These are phyloP conservation scores for Cordyceps cateniannulata DNA, from an alignment of 2,329 filamentous ascomycete species.

Conservation along the genomic window DNA sequence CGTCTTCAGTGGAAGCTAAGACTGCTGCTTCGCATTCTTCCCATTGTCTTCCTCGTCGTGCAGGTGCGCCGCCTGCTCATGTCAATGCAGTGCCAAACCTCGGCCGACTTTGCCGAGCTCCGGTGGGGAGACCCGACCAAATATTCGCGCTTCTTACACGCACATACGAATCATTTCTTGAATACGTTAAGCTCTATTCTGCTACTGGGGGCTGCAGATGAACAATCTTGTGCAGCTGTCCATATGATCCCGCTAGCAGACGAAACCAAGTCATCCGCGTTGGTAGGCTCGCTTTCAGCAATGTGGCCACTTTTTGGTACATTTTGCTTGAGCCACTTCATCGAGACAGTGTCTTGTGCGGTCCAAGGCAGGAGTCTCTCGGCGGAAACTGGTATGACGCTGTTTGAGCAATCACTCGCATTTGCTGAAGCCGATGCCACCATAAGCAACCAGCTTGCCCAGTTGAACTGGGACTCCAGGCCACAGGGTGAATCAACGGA, in stretches of 20 bases:
- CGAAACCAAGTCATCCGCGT: conserved; percentile 29
- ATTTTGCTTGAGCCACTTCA: conserved; percentile 70
- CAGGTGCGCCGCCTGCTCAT: conserved; percentile 69
- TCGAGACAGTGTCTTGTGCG: conserved; percentile 83
- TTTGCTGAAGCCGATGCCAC: conserved; percentile 94
- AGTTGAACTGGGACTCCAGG: conserved; percentile 50
- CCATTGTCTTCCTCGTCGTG: conserved; percentile 61
- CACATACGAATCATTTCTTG: conserved; percentile 61
- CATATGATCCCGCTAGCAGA: conserved; percentile 48
- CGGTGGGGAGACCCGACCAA: conserved; percentile 64
- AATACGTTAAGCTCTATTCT: conserved; percentile 66
- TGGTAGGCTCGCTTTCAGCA: conserved; percentile 71
- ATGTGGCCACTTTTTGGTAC: conserved; percentile 71
- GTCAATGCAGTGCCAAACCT: conserved; percentile 88
- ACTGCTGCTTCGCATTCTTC: conserved; percentile 61
- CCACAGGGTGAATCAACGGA: conserved; percentile 10
- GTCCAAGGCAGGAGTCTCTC: conserved; percentile 74
- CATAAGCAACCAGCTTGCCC: conserved; percentile 70
- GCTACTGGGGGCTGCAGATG: conserved; percentile 67
- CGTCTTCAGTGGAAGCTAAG: conserved; percentile 67
- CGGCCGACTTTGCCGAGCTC: conserved; percentile 60
- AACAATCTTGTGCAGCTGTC: conserved; percentile 66
- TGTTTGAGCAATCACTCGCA: conserved; percentile 92
- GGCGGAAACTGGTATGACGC: conserved; percentile 89
- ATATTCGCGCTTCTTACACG: conserved; percentile 62